phyloP scores from a whole-genome alignment of 306 rosid genomes.

The Rubus idaeus region DNA sequence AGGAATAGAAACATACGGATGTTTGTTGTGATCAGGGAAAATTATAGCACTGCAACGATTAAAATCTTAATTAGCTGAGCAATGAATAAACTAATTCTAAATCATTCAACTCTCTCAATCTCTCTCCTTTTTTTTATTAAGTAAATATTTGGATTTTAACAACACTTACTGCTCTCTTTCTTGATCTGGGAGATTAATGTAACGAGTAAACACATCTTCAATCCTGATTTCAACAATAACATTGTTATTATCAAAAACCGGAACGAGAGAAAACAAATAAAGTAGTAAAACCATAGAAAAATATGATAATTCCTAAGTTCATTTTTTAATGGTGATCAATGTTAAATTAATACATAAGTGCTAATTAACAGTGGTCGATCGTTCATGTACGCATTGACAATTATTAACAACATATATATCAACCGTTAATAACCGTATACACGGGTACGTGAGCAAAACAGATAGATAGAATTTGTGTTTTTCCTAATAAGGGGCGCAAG shows the following conservation, averaged over 20 bases:
- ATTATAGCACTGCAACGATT: slow-evolving; percentile 49
- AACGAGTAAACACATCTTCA: slow-evolving; percentile 83
- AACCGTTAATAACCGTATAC: neutral
- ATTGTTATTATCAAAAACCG: neutral
- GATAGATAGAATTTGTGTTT: neutral
- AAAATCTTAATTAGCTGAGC: slow-evolving; percentile 18
- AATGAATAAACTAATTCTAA: slow-evolving; percentile 8
- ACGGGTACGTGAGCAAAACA: neutral
- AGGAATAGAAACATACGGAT: slow-evolving; percentile 35
- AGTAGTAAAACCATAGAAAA: neutral
- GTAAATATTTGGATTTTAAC: neutral
- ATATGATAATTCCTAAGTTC: neutral
- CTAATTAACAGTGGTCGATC: too few species aligned
- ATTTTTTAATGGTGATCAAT: neutral
- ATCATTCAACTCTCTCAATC: neutral
- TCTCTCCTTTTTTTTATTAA: neutral
- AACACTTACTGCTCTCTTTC: slow-evolving; percentile 70
- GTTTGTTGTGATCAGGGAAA: slow-evolving; percentile 43
- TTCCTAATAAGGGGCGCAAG: neutral
- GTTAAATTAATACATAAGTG: neutral
- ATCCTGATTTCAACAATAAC: slow-evolving; percentile 50
- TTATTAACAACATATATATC: neutral
- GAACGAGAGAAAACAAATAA: too few species aligned
- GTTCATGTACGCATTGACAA: neutral
- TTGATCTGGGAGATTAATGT: slow-evolving; percentile 72